These are phyloP conservation scores for Colletotrichum brevisporum DNA, from an alignment of 2,329 filamentous ascomycete genomes.

Conservation along the genomic window DNA sequence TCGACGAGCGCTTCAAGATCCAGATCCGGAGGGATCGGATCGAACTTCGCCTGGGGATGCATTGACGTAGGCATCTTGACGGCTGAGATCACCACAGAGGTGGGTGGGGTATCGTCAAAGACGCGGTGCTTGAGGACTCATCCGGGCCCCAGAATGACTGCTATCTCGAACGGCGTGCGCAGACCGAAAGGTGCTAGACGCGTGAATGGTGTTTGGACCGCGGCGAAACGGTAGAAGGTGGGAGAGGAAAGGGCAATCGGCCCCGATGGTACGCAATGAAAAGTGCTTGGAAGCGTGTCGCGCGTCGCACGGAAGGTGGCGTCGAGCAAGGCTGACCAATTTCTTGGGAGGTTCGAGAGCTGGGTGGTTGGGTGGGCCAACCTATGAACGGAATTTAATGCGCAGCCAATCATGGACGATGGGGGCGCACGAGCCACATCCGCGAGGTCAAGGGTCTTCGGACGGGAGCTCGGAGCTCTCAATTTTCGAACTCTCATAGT, in stretches of 20 bases:
- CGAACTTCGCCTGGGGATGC: conserved; percentile 89
- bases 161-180: too few species aligned
- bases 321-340: conserved; percentile 18
- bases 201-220: too few species aligned
- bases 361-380: too few species aligned
- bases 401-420: conserved; percentile 24
- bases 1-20: conserved; percentile 84
- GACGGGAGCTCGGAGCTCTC: conserved; percentile 12
- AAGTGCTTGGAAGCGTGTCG: conserved; percentile 12
- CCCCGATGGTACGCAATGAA: not conserved
- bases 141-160: not conserved
- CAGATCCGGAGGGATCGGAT: conserved; percentile 89
- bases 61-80: conserved; percentile 78
- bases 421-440: conserved; percentile 15
- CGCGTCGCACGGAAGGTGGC: conserved; percentile 15
- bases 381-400: not conserved
- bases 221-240: not conserved
- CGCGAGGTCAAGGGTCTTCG: not conserved
- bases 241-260: not conserved
- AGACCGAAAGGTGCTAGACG: too few species aligned
- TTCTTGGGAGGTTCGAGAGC: not conserved
- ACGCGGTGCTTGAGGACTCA: not conserved
- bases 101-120: not conserved
- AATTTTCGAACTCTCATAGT: conserved; percentile 26
- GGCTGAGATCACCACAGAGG: conserved; percentile 1